Percentiles rank a stretch among this genome's conserved stretches.
phyloP scores from a whole-genome alignment of 2,329 filamentous ascomycete species.

The Xylaria multiplex region DNA sequence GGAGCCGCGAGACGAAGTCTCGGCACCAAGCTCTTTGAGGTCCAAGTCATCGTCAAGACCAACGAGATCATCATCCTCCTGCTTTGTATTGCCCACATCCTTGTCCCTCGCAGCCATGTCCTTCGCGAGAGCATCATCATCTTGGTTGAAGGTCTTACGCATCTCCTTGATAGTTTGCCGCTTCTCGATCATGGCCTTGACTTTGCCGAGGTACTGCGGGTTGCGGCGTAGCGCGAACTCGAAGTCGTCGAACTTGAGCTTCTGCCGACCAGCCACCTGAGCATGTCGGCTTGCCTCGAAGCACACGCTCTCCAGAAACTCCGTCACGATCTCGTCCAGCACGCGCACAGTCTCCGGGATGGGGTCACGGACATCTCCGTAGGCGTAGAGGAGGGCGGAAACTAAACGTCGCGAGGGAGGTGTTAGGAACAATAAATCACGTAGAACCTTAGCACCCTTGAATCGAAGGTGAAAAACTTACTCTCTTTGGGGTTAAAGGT shows the following conservation, averaged over 20 bases:
- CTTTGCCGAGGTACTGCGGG: constrained; percentile 84
- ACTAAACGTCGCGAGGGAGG: constrained; percentile 60
- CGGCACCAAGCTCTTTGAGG: constrained; percentile 37
- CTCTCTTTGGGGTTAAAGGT: constrained; percentile 79
- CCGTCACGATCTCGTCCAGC: constrained; percentile 94
- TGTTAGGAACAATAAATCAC: constrained; percentile 31
- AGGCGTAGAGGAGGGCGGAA: constrained; percentile 78
- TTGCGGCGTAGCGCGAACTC: constrained; percentile 92
- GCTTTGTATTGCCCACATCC: constrained; percentile 33
- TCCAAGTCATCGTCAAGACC: constrained; percentile 50
- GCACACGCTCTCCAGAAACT: constrained; percentile 94
- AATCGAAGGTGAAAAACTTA: constrained; percentile 53
- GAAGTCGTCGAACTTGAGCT: constrained; percentile 98
- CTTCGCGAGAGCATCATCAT: constrained; percentile 64
- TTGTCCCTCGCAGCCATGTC: constrained; percentile 38
- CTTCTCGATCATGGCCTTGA: constrained; percentile 89
- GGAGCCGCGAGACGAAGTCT: constrained; percentile 41
- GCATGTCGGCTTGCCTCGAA: constrained; percentile 89
- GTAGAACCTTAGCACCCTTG: not conserved
- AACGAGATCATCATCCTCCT: constrained; percentile 50
- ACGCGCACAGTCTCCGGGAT: constrained; percentile 85
- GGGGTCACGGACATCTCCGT: constrained; percentile 80
- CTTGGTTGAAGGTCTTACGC: constrained; percentile 77
- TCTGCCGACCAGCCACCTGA: constrained; percentile 87
- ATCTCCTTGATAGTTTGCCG: constrained; percentile 87